phyloP scores from a whole-genome alignment of 2,329 filamentous ascomycete genomes.

The Didymella pinodella region DNA sequence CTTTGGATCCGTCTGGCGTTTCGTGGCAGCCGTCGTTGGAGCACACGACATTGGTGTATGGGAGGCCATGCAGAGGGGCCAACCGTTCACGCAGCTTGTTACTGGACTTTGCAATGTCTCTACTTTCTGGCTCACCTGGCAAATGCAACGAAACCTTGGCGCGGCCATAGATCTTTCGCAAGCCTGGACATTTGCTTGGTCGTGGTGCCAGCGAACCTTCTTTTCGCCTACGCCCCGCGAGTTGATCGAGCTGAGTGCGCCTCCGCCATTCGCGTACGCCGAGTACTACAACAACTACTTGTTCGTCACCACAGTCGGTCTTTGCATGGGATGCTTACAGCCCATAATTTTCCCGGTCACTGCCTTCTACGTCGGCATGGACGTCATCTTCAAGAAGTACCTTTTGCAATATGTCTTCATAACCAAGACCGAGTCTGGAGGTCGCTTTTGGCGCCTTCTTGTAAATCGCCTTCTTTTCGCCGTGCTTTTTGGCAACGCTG shows the following conservation, averaged over 20 bases:
- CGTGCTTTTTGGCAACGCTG: conserved; percentile 75
- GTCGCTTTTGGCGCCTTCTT: conserved; percentile 86
- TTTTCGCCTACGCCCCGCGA: conserved; percentile 87
- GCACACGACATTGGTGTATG: conserved; percentile 65
- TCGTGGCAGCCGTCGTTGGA: conserved; percentile 71
- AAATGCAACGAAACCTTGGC: conserved; percentile 90
- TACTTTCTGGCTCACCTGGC: conserved; percentile 88
- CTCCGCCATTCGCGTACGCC: conserved; percentile 90
- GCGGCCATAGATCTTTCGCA: conserved; percentile 84
- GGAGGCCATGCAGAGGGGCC: conserved; percentile 69
- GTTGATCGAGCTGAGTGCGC: conserved; percentile 90
- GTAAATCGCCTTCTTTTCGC: conserved; percentile 93
- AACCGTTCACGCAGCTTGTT: conserved; percentile 72
- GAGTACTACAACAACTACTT: conserved; percentile 98
- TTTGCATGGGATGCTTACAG: conserved; percentile 84
- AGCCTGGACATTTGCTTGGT: conserved; percentile 78
- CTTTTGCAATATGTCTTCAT: conserved; percentile 84
- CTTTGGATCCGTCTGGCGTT: conserved; percentile 86
- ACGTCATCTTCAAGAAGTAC: conserved; percentile 93
- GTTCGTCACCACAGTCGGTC: conserved; percentile 86
- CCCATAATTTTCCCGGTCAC: conserved; percentile 86
- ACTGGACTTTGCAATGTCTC: conserved; percentile 81
- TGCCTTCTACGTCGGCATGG: conserved; percentile 85
- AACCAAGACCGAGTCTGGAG: conserved; percentile 95
- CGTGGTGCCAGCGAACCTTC: conserved; percentile 81